Conservation (phyloP, 139 green algal genomes). For the Picochlorum sp. region DNA sequence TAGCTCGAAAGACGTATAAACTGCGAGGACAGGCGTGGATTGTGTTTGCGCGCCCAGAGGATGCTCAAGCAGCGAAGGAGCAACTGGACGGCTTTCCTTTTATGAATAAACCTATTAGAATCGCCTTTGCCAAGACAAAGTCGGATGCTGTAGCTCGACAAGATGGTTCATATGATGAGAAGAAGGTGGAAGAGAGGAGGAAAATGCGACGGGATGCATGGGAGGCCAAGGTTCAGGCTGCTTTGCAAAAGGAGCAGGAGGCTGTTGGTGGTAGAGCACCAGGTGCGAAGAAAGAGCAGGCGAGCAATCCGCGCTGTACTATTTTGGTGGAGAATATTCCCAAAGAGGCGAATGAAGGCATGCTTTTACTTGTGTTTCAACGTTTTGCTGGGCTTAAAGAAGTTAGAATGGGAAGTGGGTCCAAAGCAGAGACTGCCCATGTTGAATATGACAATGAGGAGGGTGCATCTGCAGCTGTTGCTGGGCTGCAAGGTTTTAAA, state of each 20-base stretch:
- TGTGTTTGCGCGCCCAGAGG: slow-evolving; percentile 77
- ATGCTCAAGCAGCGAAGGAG: slow-evolving; percentile 73
- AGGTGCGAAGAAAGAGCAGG: slow-evolving; percentile 71
- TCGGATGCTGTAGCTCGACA: slow-evolving; percentile 80
- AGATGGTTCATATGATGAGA: slow-evolving; percentile 66
- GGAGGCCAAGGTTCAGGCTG: slow-evolving; percentile 13
- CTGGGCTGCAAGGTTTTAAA: slow-evolving; percentile 88
- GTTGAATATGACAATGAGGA: slow-evolving; percentile 86
- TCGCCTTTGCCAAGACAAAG: slow-evolving; percentile 83
- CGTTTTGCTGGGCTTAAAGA: slow-evolving; percentile 89
- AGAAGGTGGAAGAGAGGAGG: slow-evolving; percentile 39
- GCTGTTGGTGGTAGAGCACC: slow-evolving; percentile 30
- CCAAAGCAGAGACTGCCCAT: slow-evolving; percentile 89
- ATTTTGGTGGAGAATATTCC: slow-evolving; percentile 89
- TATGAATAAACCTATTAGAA: slow-evolving; percentile 90
- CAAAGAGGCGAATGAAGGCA: slow-evolving; percentile 65
- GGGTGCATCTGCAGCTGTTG: slow-evolving; percentile 61
- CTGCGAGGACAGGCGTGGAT: slow-evolving; percentile 94
- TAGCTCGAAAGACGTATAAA: slow-evolving; percentile 72
- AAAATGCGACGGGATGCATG: slow-evolving; percentile 38
- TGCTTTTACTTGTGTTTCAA: slow-evolving; percentile 90
- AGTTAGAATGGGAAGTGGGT: slow-evolving; percentile 79
- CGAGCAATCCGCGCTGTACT: neutral
- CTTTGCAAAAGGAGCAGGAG: neutral
- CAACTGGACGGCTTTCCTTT: slow-evolving; percentile 96